phyloP scores from a whole-genome alignment of 495 filamentous ascomycete species.

The Beverwykella pulmonaria region DNA sequence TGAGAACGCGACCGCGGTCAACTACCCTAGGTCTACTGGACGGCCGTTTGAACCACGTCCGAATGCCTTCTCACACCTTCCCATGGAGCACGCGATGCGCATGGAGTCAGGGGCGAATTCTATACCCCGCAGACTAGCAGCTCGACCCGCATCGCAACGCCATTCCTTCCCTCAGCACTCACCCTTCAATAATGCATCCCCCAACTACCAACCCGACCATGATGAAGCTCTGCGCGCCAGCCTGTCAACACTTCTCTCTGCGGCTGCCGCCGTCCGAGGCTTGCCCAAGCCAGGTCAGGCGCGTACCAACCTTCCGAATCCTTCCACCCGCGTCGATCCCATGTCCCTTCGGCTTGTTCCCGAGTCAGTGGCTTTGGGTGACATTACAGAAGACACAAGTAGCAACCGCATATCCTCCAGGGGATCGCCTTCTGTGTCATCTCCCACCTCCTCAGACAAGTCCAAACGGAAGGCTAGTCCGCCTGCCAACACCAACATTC shows the following conservation, averaged over 20 bases:
- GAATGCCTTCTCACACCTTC: conserved; percentile 87
- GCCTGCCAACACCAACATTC: conserved; percentile 1
- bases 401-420: conserved; percentile 28
- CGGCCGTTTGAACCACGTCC: conserved; percentile 80
- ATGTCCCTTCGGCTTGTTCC: conserved; percentile 68
- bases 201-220: conserved; percentile 80
- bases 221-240: conserved; percentile 91
- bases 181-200: conserved; percentile 66
- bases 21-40: conserved; percentile 58
- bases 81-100: conserved; percentile 51
- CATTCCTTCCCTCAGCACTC: conserved; percentile 54
- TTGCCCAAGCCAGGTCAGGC: conserved; percentile 64
- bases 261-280: conserved; percentile 83
- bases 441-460: conserved; percentile 26
- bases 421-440: conserved; percentile 35
- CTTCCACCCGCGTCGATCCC: conserved; percentile 51
- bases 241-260: conserved; percentile 90
- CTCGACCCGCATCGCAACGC: conserved; percentile 43
- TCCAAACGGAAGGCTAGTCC: conserved; percentile 42
- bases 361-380: conserved; percentile 70
- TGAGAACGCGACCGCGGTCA: conserved; percentile 79
- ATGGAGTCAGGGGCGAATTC: conserved; percentile 41
- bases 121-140: conserved; percentile 43
- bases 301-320: background rate
- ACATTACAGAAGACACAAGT: conserved; percentile 37